A percentile compares a stretch with the other conserved stretches of the same genome.
These are phyloP conservation scores for Fragosphaeria purpurea DNA, from an alignment of 2,329 filamentous ascomycete species.

Conservation along the genomic window DNA sequence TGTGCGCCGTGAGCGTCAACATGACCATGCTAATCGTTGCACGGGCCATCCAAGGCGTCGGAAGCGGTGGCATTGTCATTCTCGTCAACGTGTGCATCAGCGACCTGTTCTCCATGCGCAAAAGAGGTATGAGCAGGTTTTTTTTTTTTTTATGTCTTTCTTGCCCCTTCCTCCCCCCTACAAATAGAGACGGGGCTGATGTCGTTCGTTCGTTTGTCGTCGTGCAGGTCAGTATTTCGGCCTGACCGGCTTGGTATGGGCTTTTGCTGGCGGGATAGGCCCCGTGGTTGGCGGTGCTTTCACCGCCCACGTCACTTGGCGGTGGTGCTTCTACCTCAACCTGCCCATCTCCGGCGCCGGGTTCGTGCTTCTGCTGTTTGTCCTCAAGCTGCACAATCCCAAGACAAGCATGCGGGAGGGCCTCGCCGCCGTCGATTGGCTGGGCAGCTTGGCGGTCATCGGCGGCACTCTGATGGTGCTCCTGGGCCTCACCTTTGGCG, in stretches of 20 bases:
- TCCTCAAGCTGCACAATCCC: constrained; percentile 59
- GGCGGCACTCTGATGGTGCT: constrained; percentile 78
- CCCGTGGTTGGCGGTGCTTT: constrained; percentile 53
- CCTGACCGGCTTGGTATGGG: constrained; percentile 57
- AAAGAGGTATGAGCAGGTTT: constrained; percentile 14
- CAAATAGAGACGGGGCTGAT: too few species aligned
- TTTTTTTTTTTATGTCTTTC: background rate
- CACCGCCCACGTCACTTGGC: constrained; percentile 47
- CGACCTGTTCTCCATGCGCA: constrained; percentile 41
- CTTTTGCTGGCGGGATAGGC: constrained; percentile 53
- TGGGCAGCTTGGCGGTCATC: constrained; percentile 49
- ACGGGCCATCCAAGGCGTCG: constrained; percentile 40
- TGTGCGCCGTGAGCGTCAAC: constrained; percentile 35
- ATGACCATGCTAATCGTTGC: constrained; percentile 38
- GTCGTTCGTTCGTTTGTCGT: background rate
- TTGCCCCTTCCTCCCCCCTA: too few species aligned
- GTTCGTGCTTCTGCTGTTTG: constrained; percentile 43
- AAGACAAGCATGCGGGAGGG: constrained; percentile 52
- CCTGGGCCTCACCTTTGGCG: constrained; percentile 77
- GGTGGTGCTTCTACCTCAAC: constrained; percentile 64
- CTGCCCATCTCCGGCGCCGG: constrained; percentile 28
- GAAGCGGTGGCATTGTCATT: constrained; percentile 40
- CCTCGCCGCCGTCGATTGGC: constrained; percentile 52
- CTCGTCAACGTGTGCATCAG: constrained; percentile 44
- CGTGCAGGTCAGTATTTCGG: constrained; percentile 43